Evolutionary conservation across 495 filamentous ascomycete genomes (phyloP).

Genomic region (Amorphotheca resinae): DNA sequence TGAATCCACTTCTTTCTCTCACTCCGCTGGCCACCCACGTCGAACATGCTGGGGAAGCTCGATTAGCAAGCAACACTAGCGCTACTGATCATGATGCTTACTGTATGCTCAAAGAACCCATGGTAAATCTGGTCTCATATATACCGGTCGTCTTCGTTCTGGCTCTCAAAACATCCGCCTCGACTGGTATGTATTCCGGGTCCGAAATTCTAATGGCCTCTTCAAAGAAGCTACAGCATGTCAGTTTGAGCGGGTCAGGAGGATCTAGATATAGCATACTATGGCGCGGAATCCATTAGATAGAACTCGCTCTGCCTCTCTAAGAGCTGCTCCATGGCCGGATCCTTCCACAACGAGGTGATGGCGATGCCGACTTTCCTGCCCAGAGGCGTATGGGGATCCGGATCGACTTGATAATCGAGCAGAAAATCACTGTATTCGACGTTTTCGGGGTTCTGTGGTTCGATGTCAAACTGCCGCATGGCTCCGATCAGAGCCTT

Average conservation of each 20-base stretch:
- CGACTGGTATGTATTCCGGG: constrained; percentile 75
- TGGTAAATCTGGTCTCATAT: constrained; percentile 94
- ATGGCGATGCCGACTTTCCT: constrained; percentile 68
- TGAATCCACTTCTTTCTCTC: constrained; percentile 99
- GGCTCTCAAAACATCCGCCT: constrained; percentile 86
- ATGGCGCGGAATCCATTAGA: constrained; percentile 97
- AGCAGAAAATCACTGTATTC: constrained; percentile 68
- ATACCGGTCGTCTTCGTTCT: constrained; percentile 99
- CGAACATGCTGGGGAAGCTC: constrained; percentile 59
- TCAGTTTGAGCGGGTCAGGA: background rate
- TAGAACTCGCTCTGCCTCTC: constrained; percentile 97
- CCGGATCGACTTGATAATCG: constrained; percentile 80
- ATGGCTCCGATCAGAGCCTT: constrained; percentile 84
- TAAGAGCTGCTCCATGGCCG: constrained; percentile 69
- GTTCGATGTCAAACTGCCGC: constrained; percentile 73
- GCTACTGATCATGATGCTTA: constrained; percentile 41
- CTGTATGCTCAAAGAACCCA: constrained; percentile 98
- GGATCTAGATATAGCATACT: constrained; percentile 46
- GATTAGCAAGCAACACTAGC: no score
- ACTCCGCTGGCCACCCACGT: constrained; percentile 92
- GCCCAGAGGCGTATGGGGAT: constrained; percentile 73
- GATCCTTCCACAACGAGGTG: constrained; percentile 80
- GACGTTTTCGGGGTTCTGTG: constrained; percentile 52
- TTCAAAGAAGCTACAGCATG: constrained; percentile 69
- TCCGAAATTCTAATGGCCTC: constrained; percentile 79